These are phyloP conservation scores for Blastocystis sp. DNA, from an alignment of 352 stramenopile species.

Conservation along the genomic window DNA sequence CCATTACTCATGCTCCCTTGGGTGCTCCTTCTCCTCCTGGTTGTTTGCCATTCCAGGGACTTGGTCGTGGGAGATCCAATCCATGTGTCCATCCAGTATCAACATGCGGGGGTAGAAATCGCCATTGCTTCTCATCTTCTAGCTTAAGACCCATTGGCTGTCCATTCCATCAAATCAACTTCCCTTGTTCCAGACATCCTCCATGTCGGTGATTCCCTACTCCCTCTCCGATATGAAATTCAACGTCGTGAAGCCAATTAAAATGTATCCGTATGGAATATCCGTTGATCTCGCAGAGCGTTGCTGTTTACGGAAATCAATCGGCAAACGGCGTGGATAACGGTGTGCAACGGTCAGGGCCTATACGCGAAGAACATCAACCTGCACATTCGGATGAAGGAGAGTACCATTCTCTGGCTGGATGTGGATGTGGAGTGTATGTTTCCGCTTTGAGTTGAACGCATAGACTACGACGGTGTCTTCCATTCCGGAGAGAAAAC, in stretches of 20 bases:
- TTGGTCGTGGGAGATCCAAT: constrained; percentile 35
- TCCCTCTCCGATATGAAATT: constrained; percentile 12
- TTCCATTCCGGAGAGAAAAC: constrained; percentile 29
- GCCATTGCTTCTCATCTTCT: neutral
- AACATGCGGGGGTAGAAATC: constrained; percentile 14
- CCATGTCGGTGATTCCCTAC: neutral
- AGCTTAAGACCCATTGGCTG: constrained; percentile 33
- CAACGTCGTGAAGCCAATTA: constrained; percentile 45
- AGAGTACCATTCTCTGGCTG: constrained; percentile 54
- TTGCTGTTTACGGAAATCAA: constrained; percentile 59
- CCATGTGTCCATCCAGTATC: constrained; percentile 58
- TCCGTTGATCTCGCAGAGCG: neutral
- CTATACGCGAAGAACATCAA: constrained; percentile 50
- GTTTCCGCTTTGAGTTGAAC: neutral
- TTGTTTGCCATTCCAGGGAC: neutral
- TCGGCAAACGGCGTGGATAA: constrained; percentile 53
- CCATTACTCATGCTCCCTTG: neutral
- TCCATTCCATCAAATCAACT: constrained; percentile 39
- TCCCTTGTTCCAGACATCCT: constrained; percentile 17
- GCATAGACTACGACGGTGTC: constrained; percentile 28
- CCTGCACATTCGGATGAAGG: constrained; percentile 28
- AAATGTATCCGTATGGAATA: neutral
- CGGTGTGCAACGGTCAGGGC: constrained; percentile 37
- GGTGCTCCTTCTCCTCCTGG: neutral
- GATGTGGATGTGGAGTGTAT: constrained; percentile 56